Evolutionary conservation across 2,329 filamentous ascomycete species (phyloP).

Genomic region (Tothia fuscella): DNA sequence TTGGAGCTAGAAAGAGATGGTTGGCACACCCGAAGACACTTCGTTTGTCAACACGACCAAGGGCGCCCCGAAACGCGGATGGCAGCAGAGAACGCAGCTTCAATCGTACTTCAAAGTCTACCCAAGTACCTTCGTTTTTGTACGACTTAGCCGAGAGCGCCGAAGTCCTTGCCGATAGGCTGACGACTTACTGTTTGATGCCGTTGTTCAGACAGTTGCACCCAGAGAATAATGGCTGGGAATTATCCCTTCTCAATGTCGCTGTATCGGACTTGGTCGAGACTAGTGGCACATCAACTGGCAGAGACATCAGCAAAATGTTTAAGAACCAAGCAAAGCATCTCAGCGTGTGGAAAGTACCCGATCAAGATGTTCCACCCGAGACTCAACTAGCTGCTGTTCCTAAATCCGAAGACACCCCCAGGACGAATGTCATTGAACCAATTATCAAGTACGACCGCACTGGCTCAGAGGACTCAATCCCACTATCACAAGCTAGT

Average conservation of each 20-base stretch:
- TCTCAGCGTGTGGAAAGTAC: conserved; percentile 53
- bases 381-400: conserved; percentile 14
- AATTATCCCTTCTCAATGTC: conserved; percentile 73
- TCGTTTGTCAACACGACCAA: conserved; percentile 64
- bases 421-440: conserved; percentile 4
- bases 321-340: conserved; percentile 63
- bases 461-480: conserved; percentile 4
- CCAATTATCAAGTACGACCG: not conserved
- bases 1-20: too few relatives aligned
- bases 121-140: conserved; percentile 59
- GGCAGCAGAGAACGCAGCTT: conserved; percentile 46
- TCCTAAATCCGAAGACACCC: conserved; percentile 9
- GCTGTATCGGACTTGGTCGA: conserved; percentile 73
- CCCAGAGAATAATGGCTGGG: conserved; percentile 58
- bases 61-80: conserved; percentile 38
- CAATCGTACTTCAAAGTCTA: conserved; percentile 64
- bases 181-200: conserved; percentile 57
- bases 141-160: conserved; percentile 51
- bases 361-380: conserved; percentile 30
- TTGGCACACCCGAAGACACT: conserved; percentile 70
- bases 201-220: conserved; percentile 66
- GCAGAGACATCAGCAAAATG: conserved; percentile 71
- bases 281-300: conserved; percentile 35
- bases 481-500: conserved; percentile 13
- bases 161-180: conserved; percentile 50